Conservation (phyloP, 2,329 filamentous ascomycete genomes). For the Thermothelomyces thermophilus region DNA sequence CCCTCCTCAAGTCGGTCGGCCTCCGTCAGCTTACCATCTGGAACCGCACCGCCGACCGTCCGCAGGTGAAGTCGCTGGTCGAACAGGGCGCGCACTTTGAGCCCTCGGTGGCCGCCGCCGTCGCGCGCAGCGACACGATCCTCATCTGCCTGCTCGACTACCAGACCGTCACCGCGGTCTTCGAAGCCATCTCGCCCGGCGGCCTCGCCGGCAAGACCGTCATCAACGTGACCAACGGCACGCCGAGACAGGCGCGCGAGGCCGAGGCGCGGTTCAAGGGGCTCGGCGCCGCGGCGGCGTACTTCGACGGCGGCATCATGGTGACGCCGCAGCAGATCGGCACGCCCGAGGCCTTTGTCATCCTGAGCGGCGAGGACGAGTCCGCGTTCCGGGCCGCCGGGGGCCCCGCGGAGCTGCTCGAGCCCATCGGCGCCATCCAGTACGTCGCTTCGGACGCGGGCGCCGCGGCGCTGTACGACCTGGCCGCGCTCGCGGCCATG, state of each 20-base stretch:
- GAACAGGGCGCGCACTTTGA: conserved; percentile 15
- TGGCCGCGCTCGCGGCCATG: conserved; percentile 26
- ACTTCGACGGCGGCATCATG: conserved; percentile 29
- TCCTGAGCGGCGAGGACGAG: conserved; percentile 23
- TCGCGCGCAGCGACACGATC: conserved; percentile 18
- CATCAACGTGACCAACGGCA: conserved; percentile 29
- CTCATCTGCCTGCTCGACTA: conserved; percentile 28
- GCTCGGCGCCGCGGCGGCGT: conserved; percentile 11
- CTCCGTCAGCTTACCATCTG: conserved; percentile 24
- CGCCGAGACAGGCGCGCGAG: conserved; percentile 21
- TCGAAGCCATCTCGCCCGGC: background rate
- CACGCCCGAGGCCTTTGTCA: conserved; percentile 20
- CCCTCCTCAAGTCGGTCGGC: conserved; percentile 18
- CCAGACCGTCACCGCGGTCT: conserved; percentile 14
- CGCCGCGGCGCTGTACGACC: conserved; percentile 24
- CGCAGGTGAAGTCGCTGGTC: conserved; percentile 16
- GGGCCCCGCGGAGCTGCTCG: conserved; percentile 6
- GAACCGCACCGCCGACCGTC: conserved; percentile 23
- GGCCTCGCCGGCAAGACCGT: conserved; percentile 23
- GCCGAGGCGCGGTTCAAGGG: conserved; percentile 17
- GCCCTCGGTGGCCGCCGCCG: conserved; percentile 13
- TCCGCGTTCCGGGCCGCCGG: conserved; percentile 4
- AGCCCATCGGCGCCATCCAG: conserved; percentile 19
- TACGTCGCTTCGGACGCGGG: conserved; percentile 21
- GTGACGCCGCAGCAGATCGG: conserved; percentile 27